These are phyloP conservation scores for Vitis riparia DNA, from an alignment of 164 flowering plant species.

Conservation along the genomic window DNA sequence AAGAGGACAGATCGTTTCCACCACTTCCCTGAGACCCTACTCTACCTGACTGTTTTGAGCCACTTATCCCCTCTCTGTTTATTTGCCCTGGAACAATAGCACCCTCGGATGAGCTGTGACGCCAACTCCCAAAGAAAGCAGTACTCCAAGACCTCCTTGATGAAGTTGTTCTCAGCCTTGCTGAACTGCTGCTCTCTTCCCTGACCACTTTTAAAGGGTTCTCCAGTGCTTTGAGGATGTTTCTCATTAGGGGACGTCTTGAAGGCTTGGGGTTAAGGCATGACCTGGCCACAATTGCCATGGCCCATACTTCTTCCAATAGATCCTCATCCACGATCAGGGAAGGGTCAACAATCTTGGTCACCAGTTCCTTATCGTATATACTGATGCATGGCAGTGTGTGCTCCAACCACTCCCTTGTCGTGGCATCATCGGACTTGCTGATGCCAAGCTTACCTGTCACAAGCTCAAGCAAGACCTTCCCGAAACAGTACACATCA, in stretches of 20 bases:
- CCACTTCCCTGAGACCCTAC: slow-evolving; percentile 56
- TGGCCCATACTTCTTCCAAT: slow-evolving; percentile 94
- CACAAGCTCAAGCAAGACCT: slow-evolving; percentile 81
- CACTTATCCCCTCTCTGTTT: slow-evolving; percentile 39
- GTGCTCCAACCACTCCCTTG: slow-evolving; percentile 67
- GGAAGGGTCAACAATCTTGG: slow-evolving; percentile 75
- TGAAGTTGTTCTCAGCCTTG: slow-evolving; percentile 61
- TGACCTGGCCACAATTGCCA: slow-evolving; percentile 83
- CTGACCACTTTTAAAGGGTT: slow-evolving; percentile 85
- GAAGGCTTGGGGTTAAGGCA: slow-evolving; percentile 86
- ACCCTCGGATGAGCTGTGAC: slow-evolving; percentile 66
- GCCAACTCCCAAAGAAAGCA: slow-evolving; percentile 81
- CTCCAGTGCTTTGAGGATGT: slow-evolving; percentile 79
- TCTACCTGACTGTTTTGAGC: slow-evolving; percentile 35
- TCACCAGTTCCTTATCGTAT: slow-evolving; percentile 69
- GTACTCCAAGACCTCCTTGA: slow-evolving; percentile 85
- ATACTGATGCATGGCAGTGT: slow-evolving; percentile 62
- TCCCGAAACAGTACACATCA: slow-evolving; percentile 87
- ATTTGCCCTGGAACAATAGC: slow-evolving; percentile 26
- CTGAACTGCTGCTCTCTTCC: slow-evolving; percentile 60
- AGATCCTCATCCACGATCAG: slow-evolving; percentile 77
- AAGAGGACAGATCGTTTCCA: slow-evolving; percentile 44
- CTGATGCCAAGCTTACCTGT: slow-evolving; percentile 86
- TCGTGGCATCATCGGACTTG: slow-evolving; percentile 42
- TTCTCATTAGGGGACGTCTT: slow-evolving; percentile 68